Percentiles rank a stretch among this genome's conserved stretches.
These are phyloP conservation scores for Haplosporangium sp. DNA, from an alignment of 371 early-diverging fungal species.

Conservation along the genomic window DNA sequence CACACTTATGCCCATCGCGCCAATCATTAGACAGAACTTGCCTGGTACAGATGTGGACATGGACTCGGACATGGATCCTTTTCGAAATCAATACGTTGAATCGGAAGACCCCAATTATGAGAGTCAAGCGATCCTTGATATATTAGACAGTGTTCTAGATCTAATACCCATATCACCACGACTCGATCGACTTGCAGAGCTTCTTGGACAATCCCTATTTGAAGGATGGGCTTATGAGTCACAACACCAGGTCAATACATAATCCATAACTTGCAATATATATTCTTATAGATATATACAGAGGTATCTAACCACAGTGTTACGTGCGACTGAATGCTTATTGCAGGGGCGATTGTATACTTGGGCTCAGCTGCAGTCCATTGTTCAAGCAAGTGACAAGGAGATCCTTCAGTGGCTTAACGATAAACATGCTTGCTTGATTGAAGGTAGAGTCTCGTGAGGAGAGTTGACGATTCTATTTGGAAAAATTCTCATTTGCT, in stretches of 20 bases:
- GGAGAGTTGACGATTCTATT: not conserved
- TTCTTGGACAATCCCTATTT: constrained; percentile 27
- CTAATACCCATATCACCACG: constrained; percentile 40
- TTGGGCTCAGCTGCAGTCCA: constrained; percentile 41
- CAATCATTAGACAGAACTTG: constrained; percentile 11
- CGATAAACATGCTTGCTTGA: constrained; percentile 35
- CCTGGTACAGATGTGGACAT: not conserved
- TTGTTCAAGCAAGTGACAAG: constrained; percentile 49
- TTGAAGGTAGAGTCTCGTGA: constrained; percentile 23
- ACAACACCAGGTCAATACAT: constrained; percentile 24
- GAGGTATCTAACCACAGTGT: not conserved
- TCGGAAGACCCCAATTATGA: constrained; percentile 13
- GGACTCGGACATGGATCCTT: not conserved
- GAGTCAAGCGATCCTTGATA: constrained; percentile 35
- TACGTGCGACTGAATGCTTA: not conserved
- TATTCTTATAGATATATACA: not conserved
- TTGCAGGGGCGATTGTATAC: constrained; percentile 37
- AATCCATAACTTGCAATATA: not conserved
- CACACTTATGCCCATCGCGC: constrained; percentile 46
- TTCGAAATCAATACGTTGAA: not conserved
- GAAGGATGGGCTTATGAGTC: constrained; percentile 45
- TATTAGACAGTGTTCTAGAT: constrained; percentile 41
- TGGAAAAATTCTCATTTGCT: not conserved
- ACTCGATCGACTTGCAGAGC: constrained; percentile 39
- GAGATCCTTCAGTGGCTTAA: constrained; percentile 53